Conservation (phyloP, 2,329 filamentous ascomycete genomes). For the Drechmeria coniospora region DNA sequence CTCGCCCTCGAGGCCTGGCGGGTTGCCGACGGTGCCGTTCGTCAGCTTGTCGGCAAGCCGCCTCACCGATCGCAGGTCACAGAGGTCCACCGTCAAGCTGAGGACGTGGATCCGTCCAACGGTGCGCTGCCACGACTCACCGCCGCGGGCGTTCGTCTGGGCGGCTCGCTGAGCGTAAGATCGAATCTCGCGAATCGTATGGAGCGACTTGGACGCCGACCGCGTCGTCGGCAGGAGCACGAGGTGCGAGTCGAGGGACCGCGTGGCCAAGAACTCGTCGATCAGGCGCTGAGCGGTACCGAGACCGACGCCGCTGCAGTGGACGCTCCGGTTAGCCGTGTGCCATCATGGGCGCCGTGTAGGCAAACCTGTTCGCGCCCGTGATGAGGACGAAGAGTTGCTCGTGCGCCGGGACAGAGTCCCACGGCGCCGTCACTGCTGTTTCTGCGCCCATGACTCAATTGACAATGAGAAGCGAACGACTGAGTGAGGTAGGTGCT, state of each 20-base stretch:
- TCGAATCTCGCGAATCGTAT: constrained; percentile 51
- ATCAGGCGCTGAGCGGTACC: constrained; percentile 72
- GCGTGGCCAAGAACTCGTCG: constrained; percentile 68
- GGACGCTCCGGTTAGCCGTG: too few relatives aligned
- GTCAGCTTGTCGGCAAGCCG: constrained; percentile 31
- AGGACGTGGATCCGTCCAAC: constrained; percentile 41
- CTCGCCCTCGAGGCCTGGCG: constrained; percentile 20
- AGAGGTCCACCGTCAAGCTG: constrained; percentile 44
- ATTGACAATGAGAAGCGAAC: too few relatives aligned
- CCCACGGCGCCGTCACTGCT: constrained; percentile 26
- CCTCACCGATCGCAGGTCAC: constrained; percentile 37
- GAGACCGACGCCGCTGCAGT: constrained; percentile 65
- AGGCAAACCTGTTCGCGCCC: constrained; percentile 64
- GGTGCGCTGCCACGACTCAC: too few relatives aligned
- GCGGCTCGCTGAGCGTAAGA: constrained; percentile 36
- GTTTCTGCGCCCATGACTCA: too few relatives aligned
- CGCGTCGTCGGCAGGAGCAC: constrained; percentile 76
- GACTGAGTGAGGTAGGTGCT: too few relatives aligned
- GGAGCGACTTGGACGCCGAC: constrained; percentile 54
- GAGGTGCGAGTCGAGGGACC: constrained; percentile 51
- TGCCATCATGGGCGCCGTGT: background rate
- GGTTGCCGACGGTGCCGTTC: constrained; percentile 28
- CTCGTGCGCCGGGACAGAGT: constrained; percentile 20
- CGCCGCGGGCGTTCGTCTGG: constrained; percentile 20
- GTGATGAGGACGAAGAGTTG: constrained; percentile 59